Evolutionary conservation across 768 basidiomycete genomes (phyloP).

Genomic region (Pleurotus eryngii): DNA sequence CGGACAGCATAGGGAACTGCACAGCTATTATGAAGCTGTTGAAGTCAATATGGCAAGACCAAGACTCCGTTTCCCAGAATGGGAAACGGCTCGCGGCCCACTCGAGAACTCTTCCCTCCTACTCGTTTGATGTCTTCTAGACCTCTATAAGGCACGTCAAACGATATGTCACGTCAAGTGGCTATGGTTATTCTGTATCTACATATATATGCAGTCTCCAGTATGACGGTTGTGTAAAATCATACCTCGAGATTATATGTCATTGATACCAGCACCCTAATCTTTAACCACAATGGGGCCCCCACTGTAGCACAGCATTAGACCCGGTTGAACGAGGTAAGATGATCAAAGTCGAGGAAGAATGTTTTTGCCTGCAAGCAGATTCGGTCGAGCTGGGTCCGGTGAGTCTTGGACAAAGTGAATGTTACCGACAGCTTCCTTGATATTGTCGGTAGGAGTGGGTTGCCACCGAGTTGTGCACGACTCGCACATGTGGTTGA

Average conservation of each 20-base stretch:
- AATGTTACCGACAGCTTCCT: too few relatives aligned
- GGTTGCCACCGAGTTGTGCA: too few relatives aligned
- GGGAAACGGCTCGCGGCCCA: conserved; percentile 11
- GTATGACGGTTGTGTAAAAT: background rate
- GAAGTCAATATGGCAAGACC: conserved; percentile 51
- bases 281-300: too few relatives aligned
- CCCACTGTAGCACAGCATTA: too few relatives aligned
- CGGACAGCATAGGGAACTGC: conserved; percentile 63
- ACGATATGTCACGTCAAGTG: background rate
- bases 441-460: too few relatives aligned
- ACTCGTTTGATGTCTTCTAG: background rate
- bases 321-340: too few relatives aligned
- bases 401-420: too few relatives aligned
- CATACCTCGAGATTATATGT: background rate
- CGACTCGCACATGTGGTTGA: too few relatives aligned
- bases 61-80: conserved; percentile 21
- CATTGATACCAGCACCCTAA: background rate
- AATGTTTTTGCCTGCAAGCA: too few relatives aligned
- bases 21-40: conserved; percentile 50
- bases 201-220: background rate
- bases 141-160: background rate
- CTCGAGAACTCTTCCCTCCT: too few relatives aligned
- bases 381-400: too few relatives aligned
- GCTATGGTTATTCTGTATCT: background rate
- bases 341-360: too few relatives aligned